Percentiles rank a stretch among this genome's conserved stretches.
These are phyloP conservation scores for Sporothrix inflata DNA, from an alignment of 2,329 filamentous ascomycete genomes.

Conservation along the genomic window DNA sequence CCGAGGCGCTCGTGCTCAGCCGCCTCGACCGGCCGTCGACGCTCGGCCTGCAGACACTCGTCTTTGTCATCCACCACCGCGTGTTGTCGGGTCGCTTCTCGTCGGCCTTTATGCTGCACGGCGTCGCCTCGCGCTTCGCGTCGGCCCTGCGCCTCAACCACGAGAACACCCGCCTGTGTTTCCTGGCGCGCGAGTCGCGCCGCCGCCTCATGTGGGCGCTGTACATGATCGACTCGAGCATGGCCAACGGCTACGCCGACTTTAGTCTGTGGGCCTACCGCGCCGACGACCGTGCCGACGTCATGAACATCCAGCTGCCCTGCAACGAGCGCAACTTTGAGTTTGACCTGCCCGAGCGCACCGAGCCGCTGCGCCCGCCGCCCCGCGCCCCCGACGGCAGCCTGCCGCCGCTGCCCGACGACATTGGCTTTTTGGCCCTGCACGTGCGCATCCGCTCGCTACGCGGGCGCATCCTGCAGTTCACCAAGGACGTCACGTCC, in stretches of 20 bases:
- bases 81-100: slow-evolving; percentile 51
- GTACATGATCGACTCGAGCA: slow-evolving; percentile 52
- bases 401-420: slow-evolving; percentile 53
- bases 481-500: slow-evolving; percentile 49
- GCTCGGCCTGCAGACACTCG: slow-evolving; percentile 55
- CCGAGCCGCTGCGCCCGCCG: slow-evolving; percentile 53
- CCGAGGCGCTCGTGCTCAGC: slow-evolving; percentile 55
- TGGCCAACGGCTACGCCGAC: slow-evolving; percentile 52
- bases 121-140: slow-evolving; percentile 51
- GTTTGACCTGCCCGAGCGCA: slow-evolving; percentile 60
- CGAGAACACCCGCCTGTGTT: slow-evolving; percentile 51
- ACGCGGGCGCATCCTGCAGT: slow-evolving; percentile 58
- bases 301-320: slow-evolving; percentile 52
- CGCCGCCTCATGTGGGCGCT: slow-evolving; percentile 55
- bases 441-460: slow-evolving; percentile 61
- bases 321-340: slow-evolving; percentile 58
- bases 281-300: slow-evolving; percentile 38
- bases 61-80: slow-evolving; percentile 53
- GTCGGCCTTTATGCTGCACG: slow-evolving; percentile 53
- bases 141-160: slow-evolving; percentile 55
- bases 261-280: slow-evolving; percentile 50
- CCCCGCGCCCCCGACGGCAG: slow-evolving; percentile 48
- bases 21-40: slow-evolving; percentile 60
- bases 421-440: slow-evolving; percentile 59
- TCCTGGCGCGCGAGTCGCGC: slow-evolving; percentile 50